Evolutionary conservation across 805 yeast genomes (phyloP), one percentile per base, ranked within the genome.

Genomic region (Ogataea methylovora): DNA sequence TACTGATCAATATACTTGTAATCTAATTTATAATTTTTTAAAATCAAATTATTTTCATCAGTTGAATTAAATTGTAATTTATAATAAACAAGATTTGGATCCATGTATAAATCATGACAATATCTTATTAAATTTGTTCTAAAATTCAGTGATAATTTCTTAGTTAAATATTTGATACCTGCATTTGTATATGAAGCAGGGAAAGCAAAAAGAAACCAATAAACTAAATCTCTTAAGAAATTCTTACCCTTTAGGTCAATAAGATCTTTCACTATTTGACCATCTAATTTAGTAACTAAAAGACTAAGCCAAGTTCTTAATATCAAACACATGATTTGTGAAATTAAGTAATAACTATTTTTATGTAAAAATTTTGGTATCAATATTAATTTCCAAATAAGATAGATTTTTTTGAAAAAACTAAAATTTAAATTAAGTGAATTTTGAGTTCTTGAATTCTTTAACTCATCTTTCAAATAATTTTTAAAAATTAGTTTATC

Each of bases 101-200:
- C 94, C 61, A 88, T 63, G 55, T 88, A 88, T 57, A 88, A 68
- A 51, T 88, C 97, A 59, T 88, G 96, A 45, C 88, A 74, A 55
- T 88, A 88, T 45, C 96, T 73, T 24, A 81, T 76, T 46, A 88
- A 65, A 43, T 79, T 79, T 2, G 92, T 80, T 65, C 97, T 75
- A 64, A 88, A 88, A 48, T 84, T 84, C 35, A 86, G 67, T 10
- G 94, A 76, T 38, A 88, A 62, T 46, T 84, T 71, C 49, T 79
- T 74, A 35, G 87, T 84, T 45, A 88, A 61, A 49, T 73, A 84
- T 52, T 82, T 84, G 52, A 88, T 88, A 38, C 90, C 87, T 31
- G 95, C 82, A 57, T 88, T 88, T 22, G 95, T 83, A 56, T 85
- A 88, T 3, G 92, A 79, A 0, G 96, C 94, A 2, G 97, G 97